phyloP scores from a whole-genome alignment of 192 early-diverging fungal genomes.

The Rhizophlyctis rosea region DNA sequence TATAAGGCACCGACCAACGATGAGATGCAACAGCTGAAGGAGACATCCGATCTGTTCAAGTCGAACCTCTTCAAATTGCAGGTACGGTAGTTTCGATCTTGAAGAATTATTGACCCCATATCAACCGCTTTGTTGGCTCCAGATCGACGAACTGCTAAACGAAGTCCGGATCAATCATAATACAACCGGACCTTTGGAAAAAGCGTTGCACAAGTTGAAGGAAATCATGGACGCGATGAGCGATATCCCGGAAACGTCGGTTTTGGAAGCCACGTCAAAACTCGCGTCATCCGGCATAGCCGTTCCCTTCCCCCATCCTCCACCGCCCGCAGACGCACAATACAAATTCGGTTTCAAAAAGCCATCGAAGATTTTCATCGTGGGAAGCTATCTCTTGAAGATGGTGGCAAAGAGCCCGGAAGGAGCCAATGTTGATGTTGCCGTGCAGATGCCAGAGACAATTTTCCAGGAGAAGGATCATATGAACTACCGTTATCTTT shows the following conservation, averaged over 20 bases:
- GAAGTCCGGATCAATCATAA: constrained; percentile 64
- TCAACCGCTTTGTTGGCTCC: constrained; percentile 13
- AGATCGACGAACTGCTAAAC: constrained; percentile 70
- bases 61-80: constrained; percentile 91
- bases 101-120: neutral
- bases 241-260: constrained; percentile 45
- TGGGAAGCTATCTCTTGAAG: constrained; percentile 86
- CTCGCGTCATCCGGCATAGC: constrained; percentile 40
- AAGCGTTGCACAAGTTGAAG: constrained; percentile 65
- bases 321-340: constrained; percentile 63
- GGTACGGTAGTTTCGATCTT: constrained; percentile 41
- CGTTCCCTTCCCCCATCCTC: constrained; percentile 62
- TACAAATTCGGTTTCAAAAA: constrained; percentile 77
- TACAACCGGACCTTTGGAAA: constrained; percentile 53
- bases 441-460: constrained; percentile 83
- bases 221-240: constrained; percentile 61
- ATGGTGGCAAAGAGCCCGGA: constrained; percentile 55
- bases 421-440: constrained; percentile 82
- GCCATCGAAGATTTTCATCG: constrained; percentile 72
- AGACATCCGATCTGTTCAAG: constrained; percentile 80
- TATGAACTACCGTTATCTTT: constrained; percentile 89
- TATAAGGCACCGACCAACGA: constrained; percentile 60
- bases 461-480: constrained; percentile 92
- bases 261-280: constrained; percentile 17
- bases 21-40: constrained; percentile 81